phyloP scores from a whole-genome alignment of 352 stramenopile species.

The Pythium phragmitis region DNA sequence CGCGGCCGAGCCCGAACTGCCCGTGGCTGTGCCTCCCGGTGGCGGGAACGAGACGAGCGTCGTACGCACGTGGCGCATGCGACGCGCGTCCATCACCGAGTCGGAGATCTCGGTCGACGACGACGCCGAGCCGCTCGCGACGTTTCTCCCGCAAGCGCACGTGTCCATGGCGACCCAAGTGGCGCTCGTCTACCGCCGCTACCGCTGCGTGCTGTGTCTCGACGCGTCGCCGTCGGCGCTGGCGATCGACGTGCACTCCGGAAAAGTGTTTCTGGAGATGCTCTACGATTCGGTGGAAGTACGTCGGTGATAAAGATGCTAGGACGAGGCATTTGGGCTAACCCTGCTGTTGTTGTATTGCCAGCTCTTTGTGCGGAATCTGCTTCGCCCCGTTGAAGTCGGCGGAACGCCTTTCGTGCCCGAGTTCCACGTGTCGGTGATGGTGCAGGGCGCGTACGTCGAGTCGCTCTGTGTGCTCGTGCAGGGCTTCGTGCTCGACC shows the following conservation, averaged over 20 bases:
- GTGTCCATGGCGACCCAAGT: constrained; percentile 54
- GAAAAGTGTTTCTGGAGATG: constrained; percentile 77
- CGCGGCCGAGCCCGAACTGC: neutral
- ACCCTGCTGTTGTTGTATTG: neutral
- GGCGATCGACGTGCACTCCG: constrained; percentile 74
- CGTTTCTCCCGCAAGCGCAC: constrained; percentile 21
- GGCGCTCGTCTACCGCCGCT: constrained; percentile 66
- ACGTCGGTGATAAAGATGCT: neutral
- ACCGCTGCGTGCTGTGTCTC: constrained; percentile 81
- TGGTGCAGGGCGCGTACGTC: constrained; percentile 76
- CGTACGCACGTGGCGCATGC: constrained; percentile 10
- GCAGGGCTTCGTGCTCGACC: constrained; percentile 75
- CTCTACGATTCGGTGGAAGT: constrained; percentile 77
- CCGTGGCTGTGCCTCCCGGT: neutral
- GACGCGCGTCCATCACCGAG: constrained; percentile 19
- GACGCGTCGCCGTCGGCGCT: constrained; percentile 82
- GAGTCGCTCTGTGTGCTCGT: constrained; percentile 82
- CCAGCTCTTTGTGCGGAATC: constrained; percentile 72
- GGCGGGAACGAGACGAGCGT: neutral
- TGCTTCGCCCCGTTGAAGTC: constrained; percentile 62
- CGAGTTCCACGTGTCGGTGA: constrained; percentile 76
- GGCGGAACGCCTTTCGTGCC: constrained; percentile 46
- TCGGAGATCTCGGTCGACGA: constrained; percentile 21
- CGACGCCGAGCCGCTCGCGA: constrained; percentile 1
- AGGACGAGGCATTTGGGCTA: neutral